Conservation (phyloP, 225 moss, liverwort and hornwort genomes). For the Pseudisothecium myosuroides region DNA sequence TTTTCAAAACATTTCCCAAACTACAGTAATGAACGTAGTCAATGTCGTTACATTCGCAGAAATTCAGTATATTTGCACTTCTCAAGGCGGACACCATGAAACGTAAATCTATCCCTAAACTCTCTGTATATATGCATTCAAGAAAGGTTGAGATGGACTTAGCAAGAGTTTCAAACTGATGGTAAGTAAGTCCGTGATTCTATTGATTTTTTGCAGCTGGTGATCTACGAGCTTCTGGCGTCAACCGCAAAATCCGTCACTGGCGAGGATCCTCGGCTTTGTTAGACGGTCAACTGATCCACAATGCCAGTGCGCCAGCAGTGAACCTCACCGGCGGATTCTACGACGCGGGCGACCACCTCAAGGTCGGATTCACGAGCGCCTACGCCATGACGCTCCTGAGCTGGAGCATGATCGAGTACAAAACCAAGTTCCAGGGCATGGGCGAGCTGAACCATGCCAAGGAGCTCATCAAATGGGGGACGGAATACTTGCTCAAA, state of each 20-base stretch:
- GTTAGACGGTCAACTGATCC: conserved; percentile 32
- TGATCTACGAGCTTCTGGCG: not conserved
- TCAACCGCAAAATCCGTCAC: not conserved
- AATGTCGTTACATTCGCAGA: too few relatives aligned
- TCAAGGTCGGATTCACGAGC: conserved; percentile 65
- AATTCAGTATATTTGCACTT: too few relatives aligned
- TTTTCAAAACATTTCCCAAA: too few relatives aligned
- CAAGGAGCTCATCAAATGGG: conserved; percentile 56
- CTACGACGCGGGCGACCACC: conserved; percentile 82
- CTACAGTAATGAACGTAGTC: too few relatives aligned
- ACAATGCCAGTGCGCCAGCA: not conserved
- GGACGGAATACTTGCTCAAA: conserved; percentile 62
- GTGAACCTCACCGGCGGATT: conserved; percentile 58
- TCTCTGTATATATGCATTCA: too few relatives aligned
- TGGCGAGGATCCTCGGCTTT: conserved; percentile 64
- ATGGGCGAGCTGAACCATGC: conserved; percentile 29
- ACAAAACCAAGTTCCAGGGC: conserved; percentile 42
- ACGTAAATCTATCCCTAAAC: too few relatives aligned
- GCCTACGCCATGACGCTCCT: conserved; percentile 71
- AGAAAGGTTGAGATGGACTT: not conserved
- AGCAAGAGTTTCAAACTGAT: not conserved
- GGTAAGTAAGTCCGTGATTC: not conserved
- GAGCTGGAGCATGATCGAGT: conserved; percentile 80
- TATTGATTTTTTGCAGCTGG: conserved; percentile 2
- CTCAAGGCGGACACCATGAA: too few relatives aligned